Evolutionary conservation across 148 eudicot genomes (phyloP).

Genomic region (Nepenthes gracilis): DNA sequence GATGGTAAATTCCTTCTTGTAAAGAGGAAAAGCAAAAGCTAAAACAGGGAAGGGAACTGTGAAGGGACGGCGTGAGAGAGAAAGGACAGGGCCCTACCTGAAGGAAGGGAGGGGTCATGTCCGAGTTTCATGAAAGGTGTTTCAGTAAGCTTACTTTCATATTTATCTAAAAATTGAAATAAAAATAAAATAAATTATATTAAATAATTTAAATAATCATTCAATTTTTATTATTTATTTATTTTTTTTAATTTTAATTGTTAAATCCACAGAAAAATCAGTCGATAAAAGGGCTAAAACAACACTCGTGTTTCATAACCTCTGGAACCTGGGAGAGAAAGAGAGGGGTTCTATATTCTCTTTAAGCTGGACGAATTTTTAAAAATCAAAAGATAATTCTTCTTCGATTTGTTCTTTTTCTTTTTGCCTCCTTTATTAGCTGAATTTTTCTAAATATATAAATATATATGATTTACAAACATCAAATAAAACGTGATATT

Average conservation of each 20-base stretch:
- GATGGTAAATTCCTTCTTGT: slow-evolving; percentile 27
- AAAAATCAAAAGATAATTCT: slow-evolving; percentile 2
- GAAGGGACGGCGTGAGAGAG: slow-evolving; percentile 13
- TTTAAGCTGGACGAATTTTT: slow-evolving; percentile 28
- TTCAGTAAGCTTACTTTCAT: too few relatives aligned
- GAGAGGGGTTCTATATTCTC: slow-evolving; percentile 2
- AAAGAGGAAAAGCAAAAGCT: slow-evolving; percentile 42
- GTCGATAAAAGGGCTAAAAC: too few relatives aligned
- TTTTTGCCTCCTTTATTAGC: neutral
- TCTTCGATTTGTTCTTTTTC: slow-evolving; percentile 1
- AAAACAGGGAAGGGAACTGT: slow-evolving; percentile 8
- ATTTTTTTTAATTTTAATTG: too few relatives aligned
- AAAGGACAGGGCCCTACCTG: too few relatives aligned
- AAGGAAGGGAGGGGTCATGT: slow-evolving; percentile 10
- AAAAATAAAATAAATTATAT: too few relatives aligned
- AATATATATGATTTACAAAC: too few relatives aligned
- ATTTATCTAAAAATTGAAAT: too few relatives aligned
- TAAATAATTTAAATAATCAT: too few relatives aligned
- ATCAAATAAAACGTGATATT: too few relatives aligned
- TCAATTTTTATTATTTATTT: too few relatives aligned
- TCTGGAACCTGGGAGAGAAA: neutral
- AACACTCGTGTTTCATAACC: slow-evolving; percentile 23
- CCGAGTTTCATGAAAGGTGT: too few relatives aligned
- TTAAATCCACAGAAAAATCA: too few relatives aligned
- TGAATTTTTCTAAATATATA: neutral